Evolutionary conservation across 2,329 filamentous ascomycete genomes (phyloP).

Genomic region (Coniochaeta prunicola): DNA sequence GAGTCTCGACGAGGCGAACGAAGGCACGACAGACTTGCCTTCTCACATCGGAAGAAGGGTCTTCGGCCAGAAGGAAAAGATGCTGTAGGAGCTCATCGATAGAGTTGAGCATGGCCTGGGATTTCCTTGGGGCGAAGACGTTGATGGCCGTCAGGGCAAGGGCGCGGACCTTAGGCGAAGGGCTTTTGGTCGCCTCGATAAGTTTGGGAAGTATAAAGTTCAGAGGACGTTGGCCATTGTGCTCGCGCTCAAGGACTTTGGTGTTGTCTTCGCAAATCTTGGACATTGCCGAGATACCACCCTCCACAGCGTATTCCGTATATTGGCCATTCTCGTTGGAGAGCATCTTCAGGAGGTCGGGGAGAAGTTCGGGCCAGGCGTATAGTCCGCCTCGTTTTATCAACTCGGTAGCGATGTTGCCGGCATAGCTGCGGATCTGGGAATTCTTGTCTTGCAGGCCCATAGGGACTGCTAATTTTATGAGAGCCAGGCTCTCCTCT

Average conservation of each 20-base stretch:
- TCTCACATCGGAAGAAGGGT: slow-evolving; percentile 73
- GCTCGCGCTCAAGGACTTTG: slow-evolving; percentile 77
- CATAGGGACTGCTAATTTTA: slow-evolving; percentile 71
- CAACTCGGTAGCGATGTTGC: slow-evolving; percentile 90
- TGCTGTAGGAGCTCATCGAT: slow-evolving; percentile 76
- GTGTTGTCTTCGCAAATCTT: slow-evolving; percentile 98
- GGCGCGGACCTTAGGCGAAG: slow-evolving; percentile 68
- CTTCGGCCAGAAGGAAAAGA: slow-evolving; percentile 73
- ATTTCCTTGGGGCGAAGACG: slow-evolving; percentile 80
- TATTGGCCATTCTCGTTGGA: slow-evolving; percentile 63
- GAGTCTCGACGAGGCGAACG: slow-evolving; percentile 82
- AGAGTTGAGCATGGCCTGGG: slow-evolving; percentile 71
- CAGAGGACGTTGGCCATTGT: slow-evolving; percentile 81
- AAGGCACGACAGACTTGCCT: slow-evolving; percentile 91
- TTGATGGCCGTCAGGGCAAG: slow-evolving; percentile 82
- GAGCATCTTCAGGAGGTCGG: slow-evolving; percentile 73
- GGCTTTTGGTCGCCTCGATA: slow-evolving; percentile 75
- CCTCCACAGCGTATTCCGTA: slow-evolving; percentile 72
- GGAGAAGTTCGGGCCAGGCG: slow-evolving; percentile 84
- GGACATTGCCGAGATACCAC: slow-evolving; percentile 83
- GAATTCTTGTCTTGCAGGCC: slow-evolving; percentile 74
- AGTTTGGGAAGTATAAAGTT: slow-evolving; percentile 86
- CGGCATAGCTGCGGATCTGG: slow-evolving; percentile 82
- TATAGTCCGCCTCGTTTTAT: slow-evolving; percentile 77
- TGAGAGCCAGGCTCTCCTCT: slow-evolving; percentile 63